Conservation (phyloP, 768 basidiomycete genomes). For the Grammothele lineata region DNA sequence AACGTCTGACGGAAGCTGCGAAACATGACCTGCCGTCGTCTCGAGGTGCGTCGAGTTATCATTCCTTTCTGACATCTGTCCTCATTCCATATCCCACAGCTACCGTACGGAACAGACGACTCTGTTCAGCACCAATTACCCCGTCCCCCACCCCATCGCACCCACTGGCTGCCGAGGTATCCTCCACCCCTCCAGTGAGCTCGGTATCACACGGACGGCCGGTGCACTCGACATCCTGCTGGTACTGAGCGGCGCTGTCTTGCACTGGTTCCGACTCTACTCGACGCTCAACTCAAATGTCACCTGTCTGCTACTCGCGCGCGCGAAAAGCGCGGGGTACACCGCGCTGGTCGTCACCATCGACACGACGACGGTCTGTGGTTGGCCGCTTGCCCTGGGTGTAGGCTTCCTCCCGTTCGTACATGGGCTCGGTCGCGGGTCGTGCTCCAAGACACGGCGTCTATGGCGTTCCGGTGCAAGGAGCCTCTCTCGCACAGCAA, state of each 20-base stretch:
- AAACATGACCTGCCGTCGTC: slow-evolving; percentile 48
- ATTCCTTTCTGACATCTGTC: neutral
- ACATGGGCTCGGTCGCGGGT: slow-evolving; percentile 65
- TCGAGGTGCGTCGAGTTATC: slow-evolving; percentile 46
- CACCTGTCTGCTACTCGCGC: slow-evolving; percentile 57
- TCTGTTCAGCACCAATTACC: slow-evolving; percentile 62
- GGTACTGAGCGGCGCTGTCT: slow-evolving; percentile 72
- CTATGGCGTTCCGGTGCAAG: slow-evolving; percentile 56
- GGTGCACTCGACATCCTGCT: slow-evolving; percentile 58
- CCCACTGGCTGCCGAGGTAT: slow-evolving; percentile 80
- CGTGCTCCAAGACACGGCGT: slow-evolving; percentile 71
- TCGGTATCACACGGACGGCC: slow-evolving; percentile 65
- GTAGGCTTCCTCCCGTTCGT: slow-evolving; percentile 61
- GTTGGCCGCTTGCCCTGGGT: slow-evolving; percentile 72
- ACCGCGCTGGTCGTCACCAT: slow-evolving; percentile 71
- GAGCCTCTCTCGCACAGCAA: slow-evolving; percentile 32
- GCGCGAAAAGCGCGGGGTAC: slow-evolving; percentile 65
- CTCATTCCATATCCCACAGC: neutral
- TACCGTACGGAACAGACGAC: slow-evolving; percentile 44
- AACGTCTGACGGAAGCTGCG: slow-evolving; percentile 82
- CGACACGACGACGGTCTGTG: slow-evolving; percentile 69
- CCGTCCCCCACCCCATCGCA: slow-evolving; percentile 60
- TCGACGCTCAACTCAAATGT: slow-evolving; percentile 64
- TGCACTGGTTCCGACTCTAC: slow-evolving; percentile 80
- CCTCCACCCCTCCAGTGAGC: slow-evolving; percentile 65